phyloP scores from a whole-genome alignment of 75 land plant genomes.

The Sequoiadendron giganteum region DNA sequence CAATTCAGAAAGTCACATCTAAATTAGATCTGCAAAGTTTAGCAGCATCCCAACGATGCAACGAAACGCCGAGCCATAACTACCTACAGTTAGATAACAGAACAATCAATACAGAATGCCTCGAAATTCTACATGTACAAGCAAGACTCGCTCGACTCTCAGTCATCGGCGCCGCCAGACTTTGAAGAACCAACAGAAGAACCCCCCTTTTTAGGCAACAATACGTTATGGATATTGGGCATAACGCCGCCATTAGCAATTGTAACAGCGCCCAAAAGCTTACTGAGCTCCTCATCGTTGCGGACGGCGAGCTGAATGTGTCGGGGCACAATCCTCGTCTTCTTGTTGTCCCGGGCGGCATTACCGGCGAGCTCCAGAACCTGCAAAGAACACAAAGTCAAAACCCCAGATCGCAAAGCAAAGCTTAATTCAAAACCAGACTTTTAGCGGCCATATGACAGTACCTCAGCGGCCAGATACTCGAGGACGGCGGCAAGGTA shows the following conservation, averaged over 20 bases:
- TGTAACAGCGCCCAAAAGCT: slow-evolving; percentile 54
- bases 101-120: neutral
- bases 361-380: slow-evolving; percentile 45
- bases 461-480: slow-evolving; percentile 46
- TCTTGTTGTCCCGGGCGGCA: slow-evolving; percentile 45
- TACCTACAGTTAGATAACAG: neutral
- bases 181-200: slow-evolving; percentile 20
- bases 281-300: slow-evolving; percentile 73
- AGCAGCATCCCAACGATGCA: no score
- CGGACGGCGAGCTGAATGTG: slow-evolving; percentile 69
- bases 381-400: slow-evolving; percentile 6
- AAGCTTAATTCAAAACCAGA: neutral
- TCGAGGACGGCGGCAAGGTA: slow-evolving; percentile 50
- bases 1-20: no score
- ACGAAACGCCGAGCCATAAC: no score
- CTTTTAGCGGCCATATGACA: no score
- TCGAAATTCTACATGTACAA: neutral
- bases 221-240: slow-evolving; percentile 67
- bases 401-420: neutral
- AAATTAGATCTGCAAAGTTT: no score
- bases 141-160: neutral
- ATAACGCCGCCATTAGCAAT: slow-evolving; percentile 70
- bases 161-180: slow-evolving; percentile 16
- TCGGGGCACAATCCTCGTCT: slow-evolving; percentile 42
- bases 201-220: slow-evolving; percentile 57